A percentile compares a stretch with the other conserved stretches of the same genome.
Conservation (phyloP, 1,284 basidiomycete species). For the Ustilago nuda region DNA sequence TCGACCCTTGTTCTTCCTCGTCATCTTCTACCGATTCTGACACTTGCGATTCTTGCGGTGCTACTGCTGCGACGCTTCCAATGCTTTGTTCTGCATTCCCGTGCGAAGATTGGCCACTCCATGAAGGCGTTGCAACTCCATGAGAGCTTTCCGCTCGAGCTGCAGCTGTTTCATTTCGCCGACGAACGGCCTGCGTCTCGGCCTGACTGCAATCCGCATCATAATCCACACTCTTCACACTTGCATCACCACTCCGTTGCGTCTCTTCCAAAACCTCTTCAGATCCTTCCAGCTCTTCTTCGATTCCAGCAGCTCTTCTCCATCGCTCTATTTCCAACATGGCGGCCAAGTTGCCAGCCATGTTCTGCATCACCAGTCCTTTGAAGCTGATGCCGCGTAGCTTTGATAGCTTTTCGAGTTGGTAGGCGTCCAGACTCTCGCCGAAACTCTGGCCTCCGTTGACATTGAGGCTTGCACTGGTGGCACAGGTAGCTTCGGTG, state of each 20-base stretch:
- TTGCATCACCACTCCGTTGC: constrained; percentile 13
- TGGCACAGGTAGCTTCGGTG: constrained; percentile 23
- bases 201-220: constrained; percentile 49
- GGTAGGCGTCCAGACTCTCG: constrained; percentile 22
- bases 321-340: constrained; percentile 51
- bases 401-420: constrained; percentile 28
- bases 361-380: constrained; percentile 48
- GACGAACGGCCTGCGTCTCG: constrained; percentile 28
- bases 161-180: constrained; percentile 13
- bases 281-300: constrained; percentile 19
- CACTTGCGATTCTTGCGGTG: constrained; percentile 4
- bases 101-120: not conserved
- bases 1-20: constrained; percentile 16
- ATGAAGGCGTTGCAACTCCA: not conserved
- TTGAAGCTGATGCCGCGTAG: constrained; percentile 43
- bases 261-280: constrained; percentile 16
- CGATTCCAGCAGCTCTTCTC: constrained; percentile 32
- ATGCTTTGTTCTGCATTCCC: not conserved
- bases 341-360: constrained; percentile 45
- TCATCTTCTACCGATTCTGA: constrained; percentile 1
- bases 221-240: constrained; percentile 29
- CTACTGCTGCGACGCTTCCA: not conserved
- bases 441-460: constrained; percentile 3
- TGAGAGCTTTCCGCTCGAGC: not conserved
- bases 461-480: constrained; percentile 7